Conservation (phyloP, 2,329 filamentous ascomycete species). For the Clarireedia paspali region DNA sequence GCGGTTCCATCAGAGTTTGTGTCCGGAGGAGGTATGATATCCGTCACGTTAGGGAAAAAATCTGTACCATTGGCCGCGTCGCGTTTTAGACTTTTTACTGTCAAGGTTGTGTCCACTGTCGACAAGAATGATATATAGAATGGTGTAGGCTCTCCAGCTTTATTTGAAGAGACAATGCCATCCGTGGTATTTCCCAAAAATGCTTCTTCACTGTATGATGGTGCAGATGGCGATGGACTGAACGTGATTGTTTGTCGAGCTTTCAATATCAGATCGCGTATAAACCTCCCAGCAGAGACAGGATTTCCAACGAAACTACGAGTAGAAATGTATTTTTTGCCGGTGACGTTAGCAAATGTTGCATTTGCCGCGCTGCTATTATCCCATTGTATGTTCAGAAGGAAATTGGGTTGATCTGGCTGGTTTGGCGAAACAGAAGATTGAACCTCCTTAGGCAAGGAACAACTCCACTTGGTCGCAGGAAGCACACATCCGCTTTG, state of each 20-base stretch:
- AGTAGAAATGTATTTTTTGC: constrained; percentile 19
- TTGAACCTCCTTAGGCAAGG: constrained; percentile 72
- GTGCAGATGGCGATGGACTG: constrained; percentile 38
- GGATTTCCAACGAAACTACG: constrained; percentile 23
- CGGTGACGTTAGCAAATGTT: constrained; percentile 35
- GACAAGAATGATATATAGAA: constrained; percentile 74
- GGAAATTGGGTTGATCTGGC: constrained; percentile 67
- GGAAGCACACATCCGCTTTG: constrained; percentile 64
- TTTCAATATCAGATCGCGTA: constrained; percentile 24
- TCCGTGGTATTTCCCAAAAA: constrained; percentile 88
- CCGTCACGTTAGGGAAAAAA: constrained; percentile 36
- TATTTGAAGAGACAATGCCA: constrained; percentile 53
- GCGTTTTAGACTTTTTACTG: constrained; percentile 20
- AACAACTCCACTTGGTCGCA: constrained; percentile 77
- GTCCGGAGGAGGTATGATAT: constrained; percentile 55
- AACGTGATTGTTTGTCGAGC: constrained; percentile 33
- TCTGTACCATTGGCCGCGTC: constrained; percentile 11
- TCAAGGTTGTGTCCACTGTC: constrained; percentile 32
- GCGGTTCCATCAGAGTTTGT: constrained; percentile 63
- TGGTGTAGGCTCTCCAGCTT: constrained; percentile 78
- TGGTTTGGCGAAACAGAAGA: constrained; percentile 53
- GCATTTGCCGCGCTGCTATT: constrained; percentile 40
- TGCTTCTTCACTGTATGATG: constrained; percentile 52
- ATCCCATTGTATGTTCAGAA: constrained; percentile 71
- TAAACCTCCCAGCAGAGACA: constrained; percentile 28